Base-by-base conservation (phyloP, 2,329 filamentous ascomycete species). In the Sarocladium brachiariae region DNA sequence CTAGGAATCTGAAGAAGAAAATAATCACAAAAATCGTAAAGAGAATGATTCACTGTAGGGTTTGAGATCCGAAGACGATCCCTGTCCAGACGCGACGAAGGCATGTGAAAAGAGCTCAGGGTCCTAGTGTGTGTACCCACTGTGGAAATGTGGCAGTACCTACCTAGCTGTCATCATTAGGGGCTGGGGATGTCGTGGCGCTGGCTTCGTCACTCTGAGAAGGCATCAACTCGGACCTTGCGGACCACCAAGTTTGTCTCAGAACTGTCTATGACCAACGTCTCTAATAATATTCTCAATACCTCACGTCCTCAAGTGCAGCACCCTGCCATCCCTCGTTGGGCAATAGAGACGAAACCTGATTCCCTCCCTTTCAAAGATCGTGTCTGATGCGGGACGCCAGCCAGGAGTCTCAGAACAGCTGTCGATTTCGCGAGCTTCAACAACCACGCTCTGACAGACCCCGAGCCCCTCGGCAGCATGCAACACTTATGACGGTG, bases 181-280 rank as follows among this genome's bases (percentile, higher is more conserved):
- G 39, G 43, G 43, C 37, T 7, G 27, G 7, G 37, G 37, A 18
- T n/a, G 16, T 41, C 18, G 37, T 14, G 18, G 10, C 37, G 21
- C 37, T 24, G 37, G 37, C 43, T 16, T 47, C 43, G 43, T 47
- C 43, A 47, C 43, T 33, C 25, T 25, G 19, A n/a, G n/a, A 33
- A 47, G 43, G 43, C 43, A 47, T 25, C 43, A 33, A 18, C 43
- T 31, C 43, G 19, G 25, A 33, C 43, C 11, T 5, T 13, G 27
- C 24, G 43, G 16, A 31, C 18, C 43, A 14, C 43, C n/a, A 11
- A 19, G 16, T 23, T 30, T 33, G 9, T 19, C n/a, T 33, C 43
- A 11, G 27, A 43, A 23, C 39, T 43, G 39, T 43, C 23, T 23
- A 25, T n/a, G 6, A 25, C 9, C 21, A 14, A 43, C 21, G n/a